A percentile compares a stretch with the other conserved stretches of the same genome.
Conservation (phyloP, 2,329 filamentous ascomycete genomes). For the Aschersonia sp. region DNA sequence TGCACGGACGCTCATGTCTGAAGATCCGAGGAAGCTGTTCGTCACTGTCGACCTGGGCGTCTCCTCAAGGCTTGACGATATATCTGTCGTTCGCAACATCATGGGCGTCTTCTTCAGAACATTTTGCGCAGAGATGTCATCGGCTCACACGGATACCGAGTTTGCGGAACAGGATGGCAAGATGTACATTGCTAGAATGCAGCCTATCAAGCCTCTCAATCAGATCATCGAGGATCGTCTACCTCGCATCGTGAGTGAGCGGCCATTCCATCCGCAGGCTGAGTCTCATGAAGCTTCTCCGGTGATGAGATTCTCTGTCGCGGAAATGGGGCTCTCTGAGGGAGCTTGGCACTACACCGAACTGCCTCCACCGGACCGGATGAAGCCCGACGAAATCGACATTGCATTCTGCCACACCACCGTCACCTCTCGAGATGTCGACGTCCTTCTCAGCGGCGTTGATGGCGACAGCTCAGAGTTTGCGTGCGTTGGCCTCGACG, state of each 20-base stretch:
- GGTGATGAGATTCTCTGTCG: background rate
- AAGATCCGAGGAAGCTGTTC: conserved; percentile 27
- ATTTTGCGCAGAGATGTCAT: conserved; percentile 7
- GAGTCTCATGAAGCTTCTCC: conserved; percentile 3
- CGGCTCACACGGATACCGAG: conserved; percentile 22
- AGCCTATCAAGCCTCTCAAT: conserved; percentile 25
- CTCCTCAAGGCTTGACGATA: conserved; percentile 8
- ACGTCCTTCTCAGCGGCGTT: conserved; percentile 11
- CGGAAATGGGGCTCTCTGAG: conserved; percentile 10
- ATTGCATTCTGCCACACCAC: conserved; percentile 22
- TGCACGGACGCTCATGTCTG: conserved; percentile 32
- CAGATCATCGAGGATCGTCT: conserved; percentile 23
- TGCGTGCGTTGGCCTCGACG: conserved; percentile 22
- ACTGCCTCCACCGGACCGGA: conserved; percentile 3
- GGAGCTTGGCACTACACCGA: conserved; percentile 12
- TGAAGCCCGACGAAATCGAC: conserved; percentile 21
- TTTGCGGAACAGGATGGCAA: conserved; percentile 23
- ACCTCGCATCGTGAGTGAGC: conserved; percentile 3
- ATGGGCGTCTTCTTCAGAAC: conserved; percentile 11
- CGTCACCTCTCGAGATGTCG: conserved; percentile 21
- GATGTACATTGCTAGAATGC: conserved; percentile 30
- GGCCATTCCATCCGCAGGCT: conserved; percentile 7
- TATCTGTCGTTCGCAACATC: conserved; percentile 8
- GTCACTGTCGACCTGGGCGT: conserved; percentile 26
- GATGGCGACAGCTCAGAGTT: conserved; percentile 15